Percentiles rank a stretch among this genome's conserved stretches.
These are phyloP conservation scores for Hylodesmum podocarpum DNA, from an alignment of 306 rosid species.

Conservation along the genomic window DNA sequence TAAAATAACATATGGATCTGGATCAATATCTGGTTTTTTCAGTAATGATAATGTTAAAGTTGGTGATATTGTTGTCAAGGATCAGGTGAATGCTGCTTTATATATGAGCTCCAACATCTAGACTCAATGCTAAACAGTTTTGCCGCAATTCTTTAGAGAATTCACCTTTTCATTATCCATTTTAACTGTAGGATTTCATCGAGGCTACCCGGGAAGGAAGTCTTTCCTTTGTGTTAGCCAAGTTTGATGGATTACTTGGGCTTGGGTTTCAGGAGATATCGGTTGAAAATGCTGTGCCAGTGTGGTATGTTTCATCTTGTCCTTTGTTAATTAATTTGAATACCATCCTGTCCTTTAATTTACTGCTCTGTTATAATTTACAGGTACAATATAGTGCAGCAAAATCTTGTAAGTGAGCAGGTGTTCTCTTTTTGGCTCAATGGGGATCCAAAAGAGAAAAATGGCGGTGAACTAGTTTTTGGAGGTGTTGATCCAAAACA, in stretches of 20 bases:
- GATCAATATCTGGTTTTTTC: conserved; percentile 84
- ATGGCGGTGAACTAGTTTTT: conserved; percentile 80
- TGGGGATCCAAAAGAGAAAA: conserved; percentile 49
- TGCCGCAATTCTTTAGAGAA: conserved; percentile 17
- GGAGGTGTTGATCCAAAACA: conserved; percentile 77
- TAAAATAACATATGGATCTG: conserved; percentile 72
- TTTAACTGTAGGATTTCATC: conserved; percentile 65
- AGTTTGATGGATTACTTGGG: conserved; percentile 87
- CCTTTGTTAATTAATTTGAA: neutral
- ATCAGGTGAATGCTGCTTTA: conserved; percentile 52
- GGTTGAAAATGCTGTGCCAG: conserved; percentile 65
- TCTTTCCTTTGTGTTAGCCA: conserved; percentile 61
- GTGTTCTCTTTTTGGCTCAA: conserved; percentile 93
- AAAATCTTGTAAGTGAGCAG: conserved; percentile 60
- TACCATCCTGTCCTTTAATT: neutral
- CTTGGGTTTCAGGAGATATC: conserved; percentile 96
- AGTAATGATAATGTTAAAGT: conserved; percentile 74
- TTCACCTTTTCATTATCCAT: neutral
- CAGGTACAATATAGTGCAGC: conserved; percentile 79
- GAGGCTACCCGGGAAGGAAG: conserved; percentile 84
- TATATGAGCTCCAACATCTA: neutral
- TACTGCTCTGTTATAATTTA: conserved; percentile 26
- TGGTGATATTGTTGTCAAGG: conserved; percentile 63
- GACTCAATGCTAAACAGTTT: conserved; percentile 7
- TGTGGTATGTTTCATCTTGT: conserved; percentile 55